phyloP scores from a whole-genome alignment of 2,329 filamentous ascomycete genomes.

The Aspergillus brunneoviolaceus region DNA sequence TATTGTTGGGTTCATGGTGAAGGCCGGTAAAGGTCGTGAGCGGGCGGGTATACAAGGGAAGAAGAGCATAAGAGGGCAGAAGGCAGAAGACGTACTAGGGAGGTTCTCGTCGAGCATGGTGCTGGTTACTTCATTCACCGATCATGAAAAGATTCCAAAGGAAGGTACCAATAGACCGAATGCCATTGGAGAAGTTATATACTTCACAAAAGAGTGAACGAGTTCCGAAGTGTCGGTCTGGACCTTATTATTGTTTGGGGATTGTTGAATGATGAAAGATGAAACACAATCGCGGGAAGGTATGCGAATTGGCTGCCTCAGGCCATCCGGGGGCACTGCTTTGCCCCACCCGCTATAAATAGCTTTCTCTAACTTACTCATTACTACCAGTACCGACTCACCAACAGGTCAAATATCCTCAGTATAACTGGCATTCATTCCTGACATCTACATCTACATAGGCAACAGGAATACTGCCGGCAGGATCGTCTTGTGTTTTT shows the following conservation, averaged over 20 bases:
- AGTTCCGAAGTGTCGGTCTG: background rate
- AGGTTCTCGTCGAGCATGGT: slow-evolving; percentile 89
- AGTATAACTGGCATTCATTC: too few species aligned
- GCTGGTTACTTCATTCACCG: slow-evolving; percentile 13
- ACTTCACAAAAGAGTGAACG: background rate
- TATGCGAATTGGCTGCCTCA: background rate
- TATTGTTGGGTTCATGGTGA: background rate
- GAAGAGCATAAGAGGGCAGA: background rate
- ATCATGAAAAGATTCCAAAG: background rate
- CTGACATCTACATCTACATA: background rate
- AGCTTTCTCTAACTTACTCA: background rate
- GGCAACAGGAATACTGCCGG: background rate
- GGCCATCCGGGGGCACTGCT: background rate
- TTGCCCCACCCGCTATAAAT: slow-evolving; percentile 8
- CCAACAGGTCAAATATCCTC: too few species aligned
- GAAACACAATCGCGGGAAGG: background rate
- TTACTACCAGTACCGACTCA: background rate
- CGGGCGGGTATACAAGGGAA: background rate
- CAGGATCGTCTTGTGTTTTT: background rate
- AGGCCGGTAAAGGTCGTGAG: background rate
- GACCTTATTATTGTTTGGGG: background rate
- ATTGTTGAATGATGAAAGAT: background rate
- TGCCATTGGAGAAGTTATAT: slow-evolving; percentile 16
- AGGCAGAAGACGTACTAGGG: slow-evolving; percentile 55
- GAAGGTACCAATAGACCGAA: background rate